Evolutionary conservation across 306 rosid species (phyloP), one percentile per base, ranked within the genome.

Genomic region (Amphicarpaea edgeworthii): DNA sequence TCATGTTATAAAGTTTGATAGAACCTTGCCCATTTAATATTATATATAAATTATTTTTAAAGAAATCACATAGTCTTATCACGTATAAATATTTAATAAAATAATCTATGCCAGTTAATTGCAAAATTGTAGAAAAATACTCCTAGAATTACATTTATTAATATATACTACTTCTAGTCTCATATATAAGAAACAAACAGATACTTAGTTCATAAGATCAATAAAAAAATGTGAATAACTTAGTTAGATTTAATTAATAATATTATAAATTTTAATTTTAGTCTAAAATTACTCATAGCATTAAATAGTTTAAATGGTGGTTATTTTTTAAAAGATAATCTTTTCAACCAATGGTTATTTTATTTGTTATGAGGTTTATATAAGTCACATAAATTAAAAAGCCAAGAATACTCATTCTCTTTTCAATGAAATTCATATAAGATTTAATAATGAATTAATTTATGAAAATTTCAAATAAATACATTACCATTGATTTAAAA

Each of bases 1-100:
- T n/a, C n/a, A n/a, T n/a, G n/a, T 11, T 3, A 14, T 26, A 58
- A 58, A 14, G 64, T 58, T 28, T 58, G 65, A 58, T 58, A 58
- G 12, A 26, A 26, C 19, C 65, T 58, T 20, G 10, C 20, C 41
- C 41, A 26, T 60, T 30, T n/a, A 60, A 60, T 60, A 30, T 30
- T 60, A n/a, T 30, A 32, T n/a, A 60, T 9, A 12, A 57, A 21
- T 10, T 11, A 10, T 21, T 20, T 4, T 21, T 8, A 23, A 12
- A 24, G 5, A 58, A 24, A 26, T 26, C 8, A 14, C 20, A 26
- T 6, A 28, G 41, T 24, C 37, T 57, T 24, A 12, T 60, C 21
- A 15, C 4, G 23, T 3, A 40, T 15, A 60, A 30, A 30, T 7
- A 12, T 26, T 11, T 8, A 0, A 7, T 32, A 15, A 60, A 60